Base-by-base conservation (phyloP, 805 yeast species). In the Blastobotrys mokoenaii region DNA sequence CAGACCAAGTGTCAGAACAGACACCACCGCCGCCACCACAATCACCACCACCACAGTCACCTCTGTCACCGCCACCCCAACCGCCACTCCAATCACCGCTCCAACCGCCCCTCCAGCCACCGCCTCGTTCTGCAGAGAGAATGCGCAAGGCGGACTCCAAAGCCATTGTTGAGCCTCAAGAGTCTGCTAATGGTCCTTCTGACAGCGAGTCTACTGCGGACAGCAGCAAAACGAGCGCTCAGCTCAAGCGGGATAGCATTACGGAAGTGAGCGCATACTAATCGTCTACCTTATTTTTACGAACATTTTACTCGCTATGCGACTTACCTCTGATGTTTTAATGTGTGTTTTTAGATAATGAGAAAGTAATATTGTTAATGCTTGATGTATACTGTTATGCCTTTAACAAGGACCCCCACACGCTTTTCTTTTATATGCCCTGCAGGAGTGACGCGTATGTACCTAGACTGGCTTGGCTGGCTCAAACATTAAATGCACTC, bases 181-280 rank as follows among this genome's bases (percentile, higher is more conserved):
- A 12, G 10, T 14, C 34, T 12, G 15, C 34, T 6, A 14, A 31
- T 31, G 34, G 34, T 10, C 15, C n/a, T 10, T 34, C 47, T 29
- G 48, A 43, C 14, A 22, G 37, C 8, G 42, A 18, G n/a, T 15
- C 27, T 4, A 35, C 32, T 33, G 33, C 17, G 7, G 25, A 33
- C 18, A 16, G 29, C 16, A 46, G 33, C 16, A 33, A 11, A 15
- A 27, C 17, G 15, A 40, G 22, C 10, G 18, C 20, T 25, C 40
- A 40, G 11, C 31, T 43, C 36, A 51, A 52, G 37, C 41, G 57
- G 15, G 57, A 53, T 46, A 50, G 54, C 39, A 48, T 51, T 35
- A 47, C 57, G 14, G 57, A 52, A 35, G 57, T 53, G 33, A 53
- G 57, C 41, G 57, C 57, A 16, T 53, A 53, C 40, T 53, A 44